Base-by-base conservation (phyloP, 73 alveolate genomes). In the Stentor coeruleus region DNA sequence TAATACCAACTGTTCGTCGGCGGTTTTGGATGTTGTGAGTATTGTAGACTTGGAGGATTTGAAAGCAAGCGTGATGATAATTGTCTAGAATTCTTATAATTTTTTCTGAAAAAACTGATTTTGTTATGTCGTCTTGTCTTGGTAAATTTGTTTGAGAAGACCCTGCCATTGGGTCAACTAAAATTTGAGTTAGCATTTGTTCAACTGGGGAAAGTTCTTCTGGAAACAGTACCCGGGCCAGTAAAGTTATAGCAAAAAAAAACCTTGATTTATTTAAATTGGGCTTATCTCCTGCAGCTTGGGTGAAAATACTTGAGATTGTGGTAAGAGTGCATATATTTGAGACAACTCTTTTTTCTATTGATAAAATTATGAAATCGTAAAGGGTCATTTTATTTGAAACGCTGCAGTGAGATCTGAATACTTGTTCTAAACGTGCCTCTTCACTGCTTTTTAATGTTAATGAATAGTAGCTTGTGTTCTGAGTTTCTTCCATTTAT, bases 141-240 rank as follows among this genome's bases (percentile, higher is more conserved):
- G 42, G 96, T 91, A 37, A 82, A 75, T 87, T 92, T 58, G 36
- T 90, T 90, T 77, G 91, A 90, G 80, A 87, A 74, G 76, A 90
- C 89, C 80, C 82, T n/a, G 33, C 31, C 31, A 82, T 86, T 39
- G 82, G 74, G 80, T 90, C 96, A 49, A 87, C 90, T 2, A 90
- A 85, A 87, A 90, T 77, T 35, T 89, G 59, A 26, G 93, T 55
- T 79, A 90, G 87, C 93, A 90, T 90, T 3, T 88, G 81, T 41
- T 90, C 96, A 59, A 90, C 82, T n/a, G 96, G 96, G 58, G 86
- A 74, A 0, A 77, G 83, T 49, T 90, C 96, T 0, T 90, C 73
- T 20, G 72, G 81, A 83, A 57, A 90, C 3, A 90, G 39, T 2
- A 84, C 86, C 82, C 89, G 85, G 15, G 92, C 81, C 3, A 90